phyloP scores from a whole-genome alignment of 148 eudicot species.

The Vaccinium corymbosum region DNA sequence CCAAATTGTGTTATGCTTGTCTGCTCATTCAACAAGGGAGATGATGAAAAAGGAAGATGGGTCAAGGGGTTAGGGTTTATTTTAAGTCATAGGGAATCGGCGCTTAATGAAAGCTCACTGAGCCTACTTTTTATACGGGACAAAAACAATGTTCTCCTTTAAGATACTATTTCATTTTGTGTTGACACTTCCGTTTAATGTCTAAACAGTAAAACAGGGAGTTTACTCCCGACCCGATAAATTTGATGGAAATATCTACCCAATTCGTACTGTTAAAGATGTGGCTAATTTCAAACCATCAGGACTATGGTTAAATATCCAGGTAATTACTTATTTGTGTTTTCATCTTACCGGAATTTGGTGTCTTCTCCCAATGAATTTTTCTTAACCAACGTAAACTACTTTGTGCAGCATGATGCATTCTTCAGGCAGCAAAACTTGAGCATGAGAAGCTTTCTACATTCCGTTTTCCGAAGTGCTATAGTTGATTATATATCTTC shows the following conservation, averaged over 20 bases:
- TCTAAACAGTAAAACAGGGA: constrained; percentile 54
- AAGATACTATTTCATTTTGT: not conserved
- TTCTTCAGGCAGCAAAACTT: constrained; percentile 68
- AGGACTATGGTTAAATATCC: constrained; percentile 72
- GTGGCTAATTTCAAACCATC: constrained; percentile 41
- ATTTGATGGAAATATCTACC: constrained; percentile 35
- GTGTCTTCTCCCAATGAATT: not conserved
- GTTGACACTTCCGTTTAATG: not conserved
- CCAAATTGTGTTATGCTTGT: not conserved
- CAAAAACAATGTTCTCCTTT: constrained; percentile 10
- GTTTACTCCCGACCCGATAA: constrained; percentile 33
- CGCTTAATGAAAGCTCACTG: not conserved
- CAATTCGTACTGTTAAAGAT: constrained; percentile 51
- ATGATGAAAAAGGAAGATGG: too few relatives aligned
- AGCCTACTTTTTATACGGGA: too few relatives aligned
- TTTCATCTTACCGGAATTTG: not conserved
- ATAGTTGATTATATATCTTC: constrained; percentile 69
- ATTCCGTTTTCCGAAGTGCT: constrained; percentile 41
- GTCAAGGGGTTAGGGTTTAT: too few relatives aligned
- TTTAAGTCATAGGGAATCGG: not conserved
- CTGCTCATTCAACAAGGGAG: too few relatives aligned
- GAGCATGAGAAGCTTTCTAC: constrained; percentile 62
- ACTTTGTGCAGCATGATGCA: constrained; percentile 61
- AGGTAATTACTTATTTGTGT: constrained; percentile 37
- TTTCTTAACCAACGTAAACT: not conserved